phyloP scores from a whole-genome alignment of 306 rosid genomes.

The Vicia sativa region DNA sequence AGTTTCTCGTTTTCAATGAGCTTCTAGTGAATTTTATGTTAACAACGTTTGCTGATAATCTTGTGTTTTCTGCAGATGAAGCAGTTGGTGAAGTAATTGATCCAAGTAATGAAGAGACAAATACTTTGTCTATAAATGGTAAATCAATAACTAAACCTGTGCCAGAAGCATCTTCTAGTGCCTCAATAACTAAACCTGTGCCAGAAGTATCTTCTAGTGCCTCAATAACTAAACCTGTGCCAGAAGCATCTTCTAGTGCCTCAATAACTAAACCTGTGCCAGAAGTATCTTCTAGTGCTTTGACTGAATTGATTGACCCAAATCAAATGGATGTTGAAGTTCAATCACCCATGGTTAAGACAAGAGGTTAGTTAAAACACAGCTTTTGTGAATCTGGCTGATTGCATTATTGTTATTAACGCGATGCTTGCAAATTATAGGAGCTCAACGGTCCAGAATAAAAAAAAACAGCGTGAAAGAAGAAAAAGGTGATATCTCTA shows the following conservation, averaged over 20 bases:
- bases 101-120: slow-evolving; percentile 42
- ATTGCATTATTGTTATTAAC: slow-evolving; percentile 22
- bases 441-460: slow-evolving; percentile 45
- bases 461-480: slow-evolving; percentile 54
- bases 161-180: slow-evolving; percentile 48
- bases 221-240: slow-evolving; percentile 29
- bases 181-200: slow-evolving; percentile 33
- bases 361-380: slow-evolving; percentile 48
- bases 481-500: slow-evolving; percentile 41
- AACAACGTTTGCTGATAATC: slow-evolving; percentile 19
- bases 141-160: no score
- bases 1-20: slow-evolving; percentile 24
- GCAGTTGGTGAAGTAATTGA: slow-evolving; percentile 66
- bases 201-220: slow-evolving; percentile 48
- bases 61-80: slow-evolving; percentile 40
- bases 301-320: slow-evolving; percentile 57
- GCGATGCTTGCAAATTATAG: slow-evolving; percentile 39
- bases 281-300: slow-evolving; percentile 49
- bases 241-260: slow-evolving; percentile 50
- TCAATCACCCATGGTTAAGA: slow-evolving; percentile 51
- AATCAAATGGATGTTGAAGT: slow-evolving; percentile 43
- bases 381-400: slow-evolving; percentile 11
- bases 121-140: slow-evolving; percentile 37
- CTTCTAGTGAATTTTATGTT: slow-evolving; percentile 31
- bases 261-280: slow-evolving; percentile 33